phyloP scores from a whole-genome alignment of 2,329 filamentous ascomycete genomes.

The Neofusicoccum laricinum region DNA sequence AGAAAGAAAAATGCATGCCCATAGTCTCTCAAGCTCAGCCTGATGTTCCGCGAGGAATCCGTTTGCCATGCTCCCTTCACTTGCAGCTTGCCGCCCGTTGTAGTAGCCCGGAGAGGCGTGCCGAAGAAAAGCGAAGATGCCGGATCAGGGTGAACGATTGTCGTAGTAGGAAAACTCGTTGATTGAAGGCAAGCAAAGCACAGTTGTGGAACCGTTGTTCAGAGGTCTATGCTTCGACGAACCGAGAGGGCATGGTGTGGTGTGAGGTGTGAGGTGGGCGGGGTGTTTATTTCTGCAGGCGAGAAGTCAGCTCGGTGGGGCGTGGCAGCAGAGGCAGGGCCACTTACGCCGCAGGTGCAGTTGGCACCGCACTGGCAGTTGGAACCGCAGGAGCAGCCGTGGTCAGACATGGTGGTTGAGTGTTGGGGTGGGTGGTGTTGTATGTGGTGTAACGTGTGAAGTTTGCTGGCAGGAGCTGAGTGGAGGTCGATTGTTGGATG shows the following conservation, averaged over 20 bases:
- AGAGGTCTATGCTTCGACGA: background rate
- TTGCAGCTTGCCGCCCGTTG: background rate
- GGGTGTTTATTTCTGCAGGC: slow-evolving; percentile 10
- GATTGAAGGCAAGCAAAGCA: background rate
- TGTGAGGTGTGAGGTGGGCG: background rate
- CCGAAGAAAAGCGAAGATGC: background rate
- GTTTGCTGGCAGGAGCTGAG: background rate
- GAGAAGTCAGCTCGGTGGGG: background rate
- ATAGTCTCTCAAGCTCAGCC: background rate
- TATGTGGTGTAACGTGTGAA: background rate
- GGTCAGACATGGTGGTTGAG: slow-evolving; percentile 18
- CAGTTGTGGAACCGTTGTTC: background rate
- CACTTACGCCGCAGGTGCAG: slow-evolving; percentile 24
- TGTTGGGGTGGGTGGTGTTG: background rate
- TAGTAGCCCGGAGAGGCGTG: background rate
- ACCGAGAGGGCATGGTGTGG: background rate
- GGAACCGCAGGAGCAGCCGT: slow-evolving; percentile 21
- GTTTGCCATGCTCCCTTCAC: background rate
- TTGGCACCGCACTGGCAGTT: slow-evolving; percentile 23
- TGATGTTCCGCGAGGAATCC: background rate
- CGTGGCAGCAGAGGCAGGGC: background rate
- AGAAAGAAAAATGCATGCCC: background rate
- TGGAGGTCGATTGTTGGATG: background rate
- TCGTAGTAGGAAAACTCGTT: background rate
- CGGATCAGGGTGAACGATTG: background rate